Percentiles rank a stretch among this genome's conserved stretches.
These are phyloP conservation scores for Leucocoprinus leucothites DNA, from an alignment of 768 basidiomycete species.

Conservation along the genomic window DNA sequence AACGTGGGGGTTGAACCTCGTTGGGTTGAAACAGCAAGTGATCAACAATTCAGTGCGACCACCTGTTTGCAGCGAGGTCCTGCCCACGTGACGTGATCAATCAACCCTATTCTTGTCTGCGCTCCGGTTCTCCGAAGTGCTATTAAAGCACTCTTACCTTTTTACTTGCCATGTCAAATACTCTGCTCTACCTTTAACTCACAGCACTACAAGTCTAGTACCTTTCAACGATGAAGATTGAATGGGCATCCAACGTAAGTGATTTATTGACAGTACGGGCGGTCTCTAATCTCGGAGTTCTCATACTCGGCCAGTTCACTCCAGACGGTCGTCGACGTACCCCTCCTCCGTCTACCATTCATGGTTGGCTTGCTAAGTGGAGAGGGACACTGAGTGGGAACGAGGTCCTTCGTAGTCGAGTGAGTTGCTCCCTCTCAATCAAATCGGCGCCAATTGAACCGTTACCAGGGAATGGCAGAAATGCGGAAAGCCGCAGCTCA, in stretches of 20 bases:
- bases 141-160: slow-evolving; percentile 11
- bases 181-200: background rate
- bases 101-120: background rate
- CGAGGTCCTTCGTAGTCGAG: slow-evolving; percentile 52
- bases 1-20: slow-evolving; percentile 7
- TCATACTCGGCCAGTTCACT: no score
- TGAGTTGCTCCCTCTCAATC: slow-evolving; percentile 16
- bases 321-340: slow-evolving; percentile 42
- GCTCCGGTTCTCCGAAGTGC: slow-evolving; percentile 8
- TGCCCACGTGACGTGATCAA: no score
- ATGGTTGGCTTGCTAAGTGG: slow-evolving; percentile 80
- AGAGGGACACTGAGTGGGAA: slow-evolving; percentile 67
- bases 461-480: slow-evolving; percentile 58
- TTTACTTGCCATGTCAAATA: background rate
- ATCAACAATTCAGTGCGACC: background rate
- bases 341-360: slow-evolving; percentile 56
- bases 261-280: background rate
- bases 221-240: slow-evolving; percentile 42
- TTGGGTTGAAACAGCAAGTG: slow-evolving; percentile 5
- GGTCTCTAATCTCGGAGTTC: no score
- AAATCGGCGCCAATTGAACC: slow-evolving; percentile 6
- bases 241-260: slow-evolving; percentile 46
- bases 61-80: slow-evolving; percentile 1
- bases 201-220: slow-evolving; percentile 5
- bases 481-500: slow-evolving; percentile 51